Conservation (phyloP, 768 basidiomycete species). For the Mycena rosella region DNA sequence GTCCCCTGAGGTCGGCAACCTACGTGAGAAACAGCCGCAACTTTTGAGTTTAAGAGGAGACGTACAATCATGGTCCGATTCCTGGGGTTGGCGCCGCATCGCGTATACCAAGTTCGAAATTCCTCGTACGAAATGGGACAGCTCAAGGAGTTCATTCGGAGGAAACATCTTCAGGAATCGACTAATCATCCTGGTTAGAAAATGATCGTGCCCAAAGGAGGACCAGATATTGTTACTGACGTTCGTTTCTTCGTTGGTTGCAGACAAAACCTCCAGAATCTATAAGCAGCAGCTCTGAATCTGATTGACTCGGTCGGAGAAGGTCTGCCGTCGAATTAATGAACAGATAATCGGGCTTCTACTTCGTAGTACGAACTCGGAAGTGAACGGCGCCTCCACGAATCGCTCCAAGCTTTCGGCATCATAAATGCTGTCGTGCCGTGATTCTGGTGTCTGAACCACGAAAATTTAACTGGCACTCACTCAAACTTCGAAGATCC, state of each 20-base stretch:
- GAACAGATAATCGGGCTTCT: background rate
- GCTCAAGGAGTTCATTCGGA: background rate
- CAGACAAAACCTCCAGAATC: constrained; percentile 14
- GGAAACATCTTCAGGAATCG: background rate
- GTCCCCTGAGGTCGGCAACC: background rate
- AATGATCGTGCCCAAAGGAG: background rate
- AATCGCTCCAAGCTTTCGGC: background rate
- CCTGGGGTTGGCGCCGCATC: background rate
- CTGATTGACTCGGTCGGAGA: constrained; percentile 7
- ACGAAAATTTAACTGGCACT: background rate
- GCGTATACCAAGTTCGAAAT: background rate
- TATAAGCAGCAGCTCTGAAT: constrained; percentile 7
- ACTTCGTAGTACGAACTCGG: background rate
- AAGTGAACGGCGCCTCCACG: background rate
- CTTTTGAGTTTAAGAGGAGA: background rate
- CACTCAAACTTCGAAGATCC: constrained; percentile 8
- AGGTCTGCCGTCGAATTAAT: background rate
- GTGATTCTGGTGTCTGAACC: too few species aligned
- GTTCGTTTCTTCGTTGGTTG: background rate
- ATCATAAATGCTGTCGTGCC: background rate
- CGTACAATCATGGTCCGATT: constrained; percentile 2
- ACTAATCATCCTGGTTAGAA: background rate
- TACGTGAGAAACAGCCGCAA: background rate
- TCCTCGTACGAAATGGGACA: background rate
- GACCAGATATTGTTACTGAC: background rate